Conservation (phyloP, 163 green algal species). For the Volvox carteri region DNA sequence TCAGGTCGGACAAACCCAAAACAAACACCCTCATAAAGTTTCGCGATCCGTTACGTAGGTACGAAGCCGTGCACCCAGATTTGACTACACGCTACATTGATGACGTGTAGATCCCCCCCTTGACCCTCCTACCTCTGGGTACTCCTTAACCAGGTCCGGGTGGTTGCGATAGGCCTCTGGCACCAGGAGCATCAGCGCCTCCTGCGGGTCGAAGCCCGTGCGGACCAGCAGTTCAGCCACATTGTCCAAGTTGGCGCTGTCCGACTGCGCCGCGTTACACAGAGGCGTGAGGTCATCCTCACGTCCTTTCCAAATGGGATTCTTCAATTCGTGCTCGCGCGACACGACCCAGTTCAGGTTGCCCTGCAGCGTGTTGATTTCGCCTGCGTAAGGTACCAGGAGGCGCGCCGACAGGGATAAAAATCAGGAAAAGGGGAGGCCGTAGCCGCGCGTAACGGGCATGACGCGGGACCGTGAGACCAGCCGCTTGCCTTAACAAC, state of each 20-base stretch:
- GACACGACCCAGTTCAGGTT: conserved; percentile 99
- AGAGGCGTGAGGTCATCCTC: conserved; percentile 95
- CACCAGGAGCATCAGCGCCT: conserved; percentile 97
- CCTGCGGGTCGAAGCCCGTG: conserved; percentile 66
- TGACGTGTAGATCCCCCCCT: too few relatives aligned
- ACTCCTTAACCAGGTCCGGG: conserved; percentile 94
- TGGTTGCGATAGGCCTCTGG: conserved; percentile 99
- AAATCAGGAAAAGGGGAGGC: too few relatives aligned
- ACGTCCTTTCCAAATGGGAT: conserved; percentile 92
- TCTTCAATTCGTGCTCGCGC: conserved; percentile 90
- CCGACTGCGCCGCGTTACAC: conserved; percentile 85
- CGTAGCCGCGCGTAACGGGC: too few relatives aligned
- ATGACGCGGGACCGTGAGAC: too few relatives aligned
- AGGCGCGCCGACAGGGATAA: too few relatives aligned
- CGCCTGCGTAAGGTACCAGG: too few relatives aligned
- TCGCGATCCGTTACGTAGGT: too few relatives aligned
- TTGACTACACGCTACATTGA: too few relatives aligned
- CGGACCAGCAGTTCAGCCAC: conserved; percentile 95
- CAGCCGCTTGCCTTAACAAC: too few relatives aligned
- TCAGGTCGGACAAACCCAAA: too few relatives aligned
- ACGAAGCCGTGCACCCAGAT: too few relatives aligned
- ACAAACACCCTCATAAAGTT: too few relatives aligned
- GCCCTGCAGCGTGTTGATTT: conserved; percentile 99
- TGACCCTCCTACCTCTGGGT: conserved; percentile 96
- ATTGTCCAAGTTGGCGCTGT: conserved; percentile 98